Conservation (phyloP, 768 basidiomycete species). For the Multifurca ochricompacta region DNA sequence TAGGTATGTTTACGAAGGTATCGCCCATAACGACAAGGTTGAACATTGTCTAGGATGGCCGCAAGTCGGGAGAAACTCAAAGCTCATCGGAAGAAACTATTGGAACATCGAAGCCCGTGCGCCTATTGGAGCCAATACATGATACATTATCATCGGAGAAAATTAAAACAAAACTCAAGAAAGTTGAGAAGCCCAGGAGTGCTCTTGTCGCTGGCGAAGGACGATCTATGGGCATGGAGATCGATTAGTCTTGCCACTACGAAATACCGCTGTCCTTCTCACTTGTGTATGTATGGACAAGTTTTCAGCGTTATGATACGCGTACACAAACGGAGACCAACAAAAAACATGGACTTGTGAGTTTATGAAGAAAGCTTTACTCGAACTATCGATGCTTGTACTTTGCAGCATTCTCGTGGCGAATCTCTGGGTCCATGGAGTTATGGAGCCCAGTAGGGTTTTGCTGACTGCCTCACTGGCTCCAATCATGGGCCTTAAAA, state of each 20-base stretch:
- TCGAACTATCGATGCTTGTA: slow-evolving; percentile 68
- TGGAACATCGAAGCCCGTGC: slow-evolving; percentile 46
- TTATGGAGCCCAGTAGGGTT: slow-evolving; percentile 92
- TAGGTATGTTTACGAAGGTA: slow-evolving; percentile 36
- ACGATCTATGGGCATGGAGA: slow-evolving; percentile 86
- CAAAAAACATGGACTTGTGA: not conserved
- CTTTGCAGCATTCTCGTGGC: slow-evolving; percentile 83
- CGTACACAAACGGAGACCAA: not conserved
- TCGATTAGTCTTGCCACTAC: slow-evolving; percentile 42
- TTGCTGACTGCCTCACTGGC: slow-evolving; percentile 96
- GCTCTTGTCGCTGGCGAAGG: slow-evolving; percentile 80
- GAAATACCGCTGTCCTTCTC: not conserved
- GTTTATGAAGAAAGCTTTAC: not conserved
- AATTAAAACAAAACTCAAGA: slow-evolving; percentile 73
- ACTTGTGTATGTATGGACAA: not conserved
- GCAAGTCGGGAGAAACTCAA: slow-evolving; percentile 71
- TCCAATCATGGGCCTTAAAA: slow-evolving; percentile 96
- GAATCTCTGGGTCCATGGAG: slow-evolving; percentile 78
- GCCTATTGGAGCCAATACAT: slow-evolving; percentile 57
- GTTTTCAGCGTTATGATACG: not conserved
- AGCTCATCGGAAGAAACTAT: slow-evolving; percentile 59
- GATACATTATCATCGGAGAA: slow-evolving; percentile 38
- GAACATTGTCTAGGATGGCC: slow-evolving; percentile 57
- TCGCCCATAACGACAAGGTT: not conserved
- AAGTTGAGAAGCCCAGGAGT: slow-evolving; percentile 51